phyloP scores from a whole-genome alignment of 2,329 filamentous ascomycete species.

The Verticillium klebahnii region DNA sequence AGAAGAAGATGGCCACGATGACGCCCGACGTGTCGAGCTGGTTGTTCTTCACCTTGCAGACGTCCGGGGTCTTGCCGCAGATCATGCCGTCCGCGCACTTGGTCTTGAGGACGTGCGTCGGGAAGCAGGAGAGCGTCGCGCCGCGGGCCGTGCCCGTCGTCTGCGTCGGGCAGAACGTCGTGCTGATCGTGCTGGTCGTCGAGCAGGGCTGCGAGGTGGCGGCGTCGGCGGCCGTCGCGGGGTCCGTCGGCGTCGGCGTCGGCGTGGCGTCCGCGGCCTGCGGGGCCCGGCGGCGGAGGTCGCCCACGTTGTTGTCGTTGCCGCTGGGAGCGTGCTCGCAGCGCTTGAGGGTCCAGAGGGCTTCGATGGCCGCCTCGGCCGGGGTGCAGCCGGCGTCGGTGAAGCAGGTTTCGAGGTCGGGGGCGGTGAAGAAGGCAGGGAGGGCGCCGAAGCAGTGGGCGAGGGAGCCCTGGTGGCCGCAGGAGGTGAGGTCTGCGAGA shows the following conservation, averaged over 20 bases:
- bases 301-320: slow-evolving; percentile 2
- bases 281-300: slow-evolving; percentile 14
- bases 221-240: background rate
- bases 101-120: background rate
- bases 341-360: slow-evolving; percentile 21
- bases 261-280: slow-evolving; percentile 7
- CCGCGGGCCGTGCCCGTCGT: slow-evolving; percentile 34
- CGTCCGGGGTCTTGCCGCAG: slow-evolving; percentile 26
- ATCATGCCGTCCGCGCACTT: slow-evolving; percentile 37
- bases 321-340: slow-evolving; percentile 21
- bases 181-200: slow-evolving; percentile 24
- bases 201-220: slow-evolving; percentile 15
- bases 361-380: slow-evolving; percentile 22
- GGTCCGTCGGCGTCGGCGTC: background rate
- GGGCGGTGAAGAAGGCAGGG: slow-evolving; percentile 19
- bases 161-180: slow-evolving; percentile 33
- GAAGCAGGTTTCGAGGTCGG: slow-evolving; percentile 34
- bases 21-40: slow-evolving; percentile 37
- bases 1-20: slow-evolving; percentile 44
- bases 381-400: slow-evolving; percentile 27
- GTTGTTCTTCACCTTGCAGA: slow-evolving; percentile 37
- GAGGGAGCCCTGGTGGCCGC: slow-evolving; percentile 37
- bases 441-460: slow-evolving; percentile 35
- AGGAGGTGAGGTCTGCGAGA: slow-evolving; percentile 35
- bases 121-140: slow-evolving; percentile 22